These are phyloP conservation scores for Nannochloris sp. DNA, from an alignment of 139 green algal species.

Conservation along the genomic window DNA sequence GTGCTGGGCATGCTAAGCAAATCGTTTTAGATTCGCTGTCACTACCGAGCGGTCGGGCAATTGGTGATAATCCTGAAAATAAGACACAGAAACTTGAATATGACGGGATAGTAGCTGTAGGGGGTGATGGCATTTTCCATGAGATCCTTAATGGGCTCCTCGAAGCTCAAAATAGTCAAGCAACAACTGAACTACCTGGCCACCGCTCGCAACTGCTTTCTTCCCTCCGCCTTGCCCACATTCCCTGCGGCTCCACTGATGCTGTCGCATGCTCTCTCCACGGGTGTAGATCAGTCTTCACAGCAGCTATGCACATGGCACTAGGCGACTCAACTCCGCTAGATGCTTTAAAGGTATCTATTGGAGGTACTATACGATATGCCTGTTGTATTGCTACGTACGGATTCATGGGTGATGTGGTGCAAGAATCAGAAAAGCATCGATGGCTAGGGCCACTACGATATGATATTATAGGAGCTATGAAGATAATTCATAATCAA, in stretches of 20 bases:
- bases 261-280: slow-evolving; percentile 76
- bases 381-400: slow-evolving; percentile 30
- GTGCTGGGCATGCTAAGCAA: slow-evolving; percentile 38
- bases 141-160: slow-evolving; percentile 79
- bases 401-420: slow-evolving; percentile 83
- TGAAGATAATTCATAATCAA: slow-evolving; percentile 19
- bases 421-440: slow-evolving; percentile 44
- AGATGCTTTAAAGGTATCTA: slow-evolving; percentile 58
- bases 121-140: slow-evolving; percentile 84
- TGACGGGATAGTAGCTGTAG: slow-evolving; percentile 33
- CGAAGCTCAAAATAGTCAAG: slow-evolving; percentile 11
- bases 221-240: slow-evolving; percentile 62
- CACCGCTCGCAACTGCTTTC: not conserved
- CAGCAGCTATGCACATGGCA: slow-evolving; percentile 74
- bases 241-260: slow-evolving; percentile 80
- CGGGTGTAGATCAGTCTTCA: slow-evolving; percentile 54
- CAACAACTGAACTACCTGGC: not conserved
- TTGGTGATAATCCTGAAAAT: slow-evolving; percentile 36
- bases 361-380: slow-evolving; percentile 3
- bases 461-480: slow-evolving; percentile 41
- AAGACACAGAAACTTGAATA: not conserved
- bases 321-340: slow-evolving; percentile 71
- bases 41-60: slow-evolving; percentile 36
- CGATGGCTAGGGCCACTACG: slow-evolving; percentile 58
- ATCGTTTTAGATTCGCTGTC: slow-evolving; percentile 43